These are phyloP conservation scores for Aspergillus unguis DNA, from an alignment of 2,329 filamentous ascomycete genomes.

Conservation along the genomic window DNA sequence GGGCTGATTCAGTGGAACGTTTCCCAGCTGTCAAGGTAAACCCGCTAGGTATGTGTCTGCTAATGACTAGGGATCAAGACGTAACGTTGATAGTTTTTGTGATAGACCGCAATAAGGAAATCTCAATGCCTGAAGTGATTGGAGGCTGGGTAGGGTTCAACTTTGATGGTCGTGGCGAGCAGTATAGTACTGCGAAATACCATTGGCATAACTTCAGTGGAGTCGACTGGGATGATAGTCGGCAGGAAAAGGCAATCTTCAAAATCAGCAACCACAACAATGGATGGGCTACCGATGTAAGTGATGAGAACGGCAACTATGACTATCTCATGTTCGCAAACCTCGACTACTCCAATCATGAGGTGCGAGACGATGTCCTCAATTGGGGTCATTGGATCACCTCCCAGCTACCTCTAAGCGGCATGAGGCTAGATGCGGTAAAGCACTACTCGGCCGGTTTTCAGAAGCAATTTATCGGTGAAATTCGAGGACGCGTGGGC, in stretches of 20 bases:
- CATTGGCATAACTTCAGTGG: conserved; percentile 66
- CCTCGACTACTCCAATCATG: conserved; percentile 62
- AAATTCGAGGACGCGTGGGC: conserved; percentile 52
- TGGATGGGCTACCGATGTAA: conserved; percentile 61
- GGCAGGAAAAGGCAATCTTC: conserved; percentile 60
- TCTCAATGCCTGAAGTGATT: conserved; percentile 58
- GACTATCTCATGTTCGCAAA: conserved; percentile 71
- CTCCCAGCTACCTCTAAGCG: conserved; percentile 57
- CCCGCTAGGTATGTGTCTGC: conserved; percentile 37
- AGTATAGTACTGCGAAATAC: conserved; percentile 62
- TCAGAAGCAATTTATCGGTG: conserved; percentile 60
- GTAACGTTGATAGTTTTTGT: background rate
- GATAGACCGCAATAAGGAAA: conserved; percentile 53
- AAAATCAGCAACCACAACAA: conserved; percentile 63
- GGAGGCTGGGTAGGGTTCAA: conserved; percentile 66
- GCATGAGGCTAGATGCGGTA: conserved; percentile 68
- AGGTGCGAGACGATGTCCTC: conserved; percentile 63
- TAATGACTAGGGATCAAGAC: background rate
- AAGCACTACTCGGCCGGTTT: conserved; percentile 71
- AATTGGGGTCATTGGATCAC: conserved; percentile 68
- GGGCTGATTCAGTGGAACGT: conserved; percentile 62
- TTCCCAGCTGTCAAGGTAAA: conserved; percentile 64
- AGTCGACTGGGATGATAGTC: conserved; percentile 61
- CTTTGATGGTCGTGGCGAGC: conserved; percentile 59
- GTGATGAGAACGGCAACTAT: conserved; percentile 64